Base-by-base conservation (phyloP, 176 grass and related monocot genomes). In the Oryza glumipatula region DNA sequence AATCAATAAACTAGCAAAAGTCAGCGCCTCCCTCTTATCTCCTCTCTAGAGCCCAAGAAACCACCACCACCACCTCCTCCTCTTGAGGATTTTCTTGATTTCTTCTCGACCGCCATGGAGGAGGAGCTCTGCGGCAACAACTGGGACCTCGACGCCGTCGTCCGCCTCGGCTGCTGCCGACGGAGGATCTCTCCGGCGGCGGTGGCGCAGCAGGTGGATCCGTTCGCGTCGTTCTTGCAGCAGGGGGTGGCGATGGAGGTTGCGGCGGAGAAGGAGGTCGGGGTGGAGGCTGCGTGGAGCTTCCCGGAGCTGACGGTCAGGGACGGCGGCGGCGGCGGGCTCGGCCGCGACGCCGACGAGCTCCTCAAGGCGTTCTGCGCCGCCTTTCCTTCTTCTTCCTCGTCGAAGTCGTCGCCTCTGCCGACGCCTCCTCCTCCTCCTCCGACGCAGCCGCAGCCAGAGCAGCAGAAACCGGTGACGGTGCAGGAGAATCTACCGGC, bases 71-170 rank as follows among this genome's bases (percentile, higher is more conserved):
- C 35, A 5, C 35, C 4, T 36, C 64, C 30, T 32, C 30, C 2
- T 44, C 36, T 33, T 41, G 36, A 38, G 36, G 36, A 38, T 38
- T 36, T 67, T 32, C 30, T 9, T 0, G 3, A 4, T 39, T 41
- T 41, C 39, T 41, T 41, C 39, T 52, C 49, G 49, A 0, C 15
- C 5, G 0, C 56, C 19, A 89, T 89, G 88, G 88, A 86, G 44
- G 88, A 82, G 44, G 85, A 88, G 67, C 83, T 19, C 75, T 82
- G 63, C 71, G 30, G 70, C 68, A 88, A 94, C 80, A 92, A 94
- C 88, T 97, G 94, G 94, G 92, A 94, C 68, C 90, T 97, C n/a
- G 52, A 80, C 52, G 92, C 92, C 82, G 92, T 97, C 72, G 92
- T 97, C 82, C 83, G 88, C 30, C 72, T 87, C 32, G 82, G 65